Evolutionary conservation across 805 yeast genomes (phyloP).

Genomic region (Ogataea ganodermae): DNA sequence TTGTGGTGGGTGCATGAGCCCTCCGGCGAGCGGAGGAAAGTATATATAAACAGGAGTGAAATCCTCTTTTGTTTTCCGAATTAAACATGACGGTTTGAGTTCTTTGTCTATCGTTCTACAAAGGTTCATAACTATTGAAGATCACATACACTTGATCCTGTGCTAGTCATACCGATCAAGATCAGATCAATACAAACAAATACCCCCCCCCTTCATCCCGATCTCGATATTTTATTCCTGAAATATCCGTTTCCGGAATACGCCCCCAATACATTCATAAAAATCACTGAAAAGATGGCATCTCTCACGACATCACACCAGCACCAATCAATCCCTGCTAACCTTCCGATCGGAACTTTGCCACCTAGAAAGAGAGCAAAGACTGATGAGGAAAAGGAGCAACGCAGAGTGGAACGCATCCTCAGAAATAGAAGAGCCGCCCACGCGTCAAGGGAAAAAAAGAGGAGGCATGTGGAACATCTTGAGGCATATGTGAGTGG

Average conservation of each 20-base stretch:
- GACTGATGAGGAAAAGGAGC: conserved; percentile 96
- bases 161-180: conserved; percentile 2
- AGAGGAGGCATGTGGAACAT: conserved; percentile 86
- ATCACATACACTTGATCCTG: not conserved
- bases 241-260: not conserved
- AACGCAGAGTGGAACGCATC: conserved; percentile 89
- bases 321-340: conserved; percentile 12
- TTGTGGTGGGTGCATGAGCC: conserved; percentile 2
- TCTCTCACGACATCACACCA: conserved; percentile 13
- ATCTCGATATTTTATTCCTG: not conserved
- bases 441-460: conserved; percentile 95
- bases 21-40: conserved; percentile 4
- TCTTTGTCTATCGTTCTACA: not conserved
- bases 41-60: conserved; percentile 4
- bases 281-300: conserved; percentile 9
- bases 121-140: not conserved
- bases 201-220: conserved; percentile 8
- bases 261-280: not conserved
- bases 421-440: conserved; percentile 95
- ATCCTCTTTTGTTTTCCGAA: not conserved
- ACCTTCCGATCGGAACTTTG: conserved; percentile 37
- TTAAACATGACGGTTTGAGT: not conserved
- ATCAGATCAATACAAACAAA: conserved; percentile 18
- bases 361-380: conserved; percentile 97
- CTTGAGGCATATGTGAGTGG: conserved; percentile 62